These are phyloP conservation scores for Rickenella mellea DNA, from an alignment of 768 basidiomycete genomes.

Conservation along the genomic window DNA sequence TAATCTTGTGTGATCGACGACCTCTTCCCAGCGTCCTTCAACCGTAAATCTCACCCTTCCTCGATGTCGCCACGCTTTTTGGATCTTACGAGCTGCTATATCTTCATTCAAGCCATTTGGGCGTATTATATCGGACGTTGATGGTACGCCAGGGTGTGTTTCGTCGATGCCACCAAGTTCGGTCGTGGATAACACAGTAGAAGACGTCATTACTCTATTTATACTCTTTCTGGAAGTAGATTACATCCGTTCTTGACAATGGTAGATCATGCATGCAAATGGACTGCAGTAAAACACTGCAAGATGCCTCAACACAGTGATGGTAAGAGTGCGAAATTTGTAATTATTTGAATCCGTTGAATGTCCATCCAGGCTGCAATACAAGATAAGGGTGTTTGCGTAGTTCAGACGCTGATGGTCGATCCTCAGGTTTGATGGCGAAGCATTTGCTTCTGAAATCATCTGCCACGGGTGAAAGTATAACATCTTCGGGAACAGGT, in stretches of 20 bases:
- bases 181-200: no score
- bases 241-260: no score
- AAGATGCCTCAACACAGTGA: slow-evolving; percentile 1
- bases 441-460: slow-evolving; percentile 89
- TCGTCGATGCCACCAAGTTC: no score
- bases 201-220: no score
- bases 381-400: slow-evolving; percentile 70
- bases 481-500: slow-evolving; percentile 79
- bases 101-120: slow-evolving; percentile 11
- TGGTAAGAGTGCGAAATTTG: neutral
- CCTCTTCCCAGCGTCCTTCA: slow-evolving; percentile 23
- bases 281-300: no score
- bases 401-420: slow-evolving; percentile 72
- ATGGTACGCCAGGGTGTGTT: neutral
- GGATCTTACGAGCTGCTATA: no score
- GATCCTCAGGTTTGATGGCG: slow-evolving; percentile 82
- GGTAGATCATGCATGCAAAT: no score
- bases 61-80: no score
- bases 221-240: no score
- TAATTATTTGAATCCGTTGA: slow-evolving; percentile 49
- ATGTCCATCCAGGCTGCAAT: slow-evolving; percentile 66
- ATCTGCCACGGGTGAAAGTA: slow-evolving; percentile 63
- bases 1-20: slow-evolving; percentile 24
- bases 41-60: slow-evolving; percentile 11
- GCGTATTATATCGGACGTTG: slow-evolving; percentile 15